Evolutionary conservation across 371 early-diverging fungal genomes (phyloP).

Genomic region (Lichtheimia hyalospora): DNA sequence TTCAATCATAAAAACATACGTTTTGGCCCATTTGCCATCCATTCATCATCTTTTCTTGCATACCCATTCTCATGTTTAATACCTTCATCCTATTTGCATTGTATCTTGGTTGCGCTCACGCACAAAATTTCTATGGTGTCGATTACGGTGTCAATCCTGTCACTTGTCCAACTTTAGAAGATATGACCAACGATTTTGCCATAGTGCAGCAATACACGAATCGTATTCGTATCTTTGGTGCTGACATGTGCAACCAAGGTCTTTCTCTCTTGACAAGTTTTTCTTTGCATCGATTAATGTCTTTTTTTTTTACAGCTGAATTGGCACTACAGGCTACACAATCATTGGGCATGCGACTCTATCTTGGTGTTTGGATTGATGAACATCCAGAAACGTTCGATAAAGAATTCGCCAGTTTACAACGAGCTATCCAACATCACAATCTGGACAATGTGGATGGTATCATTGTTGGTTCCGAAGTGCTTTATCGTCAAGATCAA

Average conservation of each 20-base stretch:
- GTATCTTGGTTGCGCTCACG: not conserved
- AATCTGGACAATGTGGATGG: constrained; percentile 39
- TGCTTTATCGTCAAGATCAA: constrained; percentile 55
- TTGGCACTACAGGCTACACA: constrained; percentile 56
- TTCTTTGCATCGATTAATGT: not conserved
- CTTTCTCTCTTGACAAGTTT: constrained; percentile 7
- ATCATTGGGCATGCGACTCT: constrained; percentile 50
- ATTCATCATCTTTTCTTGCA: too few species aligned
- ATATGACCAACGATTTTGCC: constrained; percentile 44
- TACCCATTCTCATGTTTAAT: too few species aligned
- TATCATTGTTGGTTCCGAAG: constrained; percentile 63
- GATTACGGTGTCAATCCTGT: constrained; percentile 55
- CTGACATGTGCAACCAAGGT: constrained; percentile 56
- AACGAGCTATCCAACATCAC: constrained; percentile 30
- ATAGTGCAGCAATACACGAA: constrained; percentile 47
- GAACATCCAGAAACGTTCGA: constrained; percentile 38
- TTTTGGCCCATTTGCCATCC: too few species aligned
- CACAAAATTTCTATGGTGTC: constrained; percentile 41
- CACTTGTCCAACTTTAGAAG: constrained; percentile 50
- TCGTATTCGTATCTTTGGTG: constrained; percentile 51
- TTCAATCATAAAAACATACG: too few species aligned
- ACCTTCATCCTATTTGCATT: not conserved
- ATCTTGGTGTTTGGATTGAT: constrained; percentile 63
- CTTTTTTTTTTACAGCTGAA: constrained; percentile 7
- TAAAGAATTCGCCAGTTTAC: constrained; percentile 42